phyloP scores from a whole-genome alignment of 495 filamentous ascomycete genomes.

The Amphirosellinia nigrospora region DNA sequence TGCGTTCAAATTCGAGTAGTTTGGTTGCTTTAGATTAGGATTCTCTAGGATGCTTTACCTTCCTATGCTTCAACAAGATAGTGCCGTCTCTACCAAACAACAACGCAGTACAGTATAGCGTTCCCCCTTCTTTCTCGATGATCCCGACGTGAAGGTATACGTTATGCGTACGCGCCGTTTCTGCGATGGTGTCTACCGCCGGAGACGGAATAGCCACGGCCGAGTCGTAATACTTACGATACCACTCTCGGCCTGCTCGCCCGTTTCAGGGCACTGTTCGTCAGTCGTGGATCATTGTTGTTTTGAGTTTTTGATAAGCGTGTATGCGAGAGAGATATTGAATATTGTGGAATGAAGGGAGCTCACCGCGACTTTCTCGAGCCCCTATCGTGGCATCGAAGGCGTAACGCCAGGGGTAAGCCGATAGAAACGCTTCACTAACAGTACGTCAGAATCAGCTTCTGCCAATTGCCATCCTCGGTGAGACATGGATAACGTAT shows the following conservation, averaged over 20 bases:
- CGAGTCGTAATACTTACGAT: conserved; percentile 48
- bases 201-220: conserved; percentile 43
- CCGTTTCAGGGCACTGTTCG: background rate
- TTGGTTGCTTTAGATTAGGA: background rate
- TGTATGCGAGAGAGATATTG: too few species aligned
- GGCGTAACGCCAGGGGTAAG: conserved; percentile 51
- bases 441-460: background rate
- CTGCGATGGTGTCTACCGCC: conserved; percentile 43
- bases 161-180: conserved; percentile 40
- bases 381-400: conserved; percentile 52
- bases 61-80: conserved; percentile 46
- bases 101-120: conserved; percentile 47
- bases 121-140: conserved; percentile 52
- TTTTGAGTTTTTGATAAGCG: too few species aligned
- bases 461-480: background rate
- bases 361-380: conserved; percentile 47
- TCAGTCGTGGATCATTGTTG: conserved; percentile 7
- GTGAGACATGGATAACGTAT: background rate
- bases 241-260: conserved; percentile 47
- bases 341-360: background rate
- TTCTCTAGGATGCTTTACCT: conserved; percentile 32
- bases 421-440: conserved; percentile 49
- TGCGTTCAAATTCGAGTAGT: background rate
- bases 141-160: conserved; percentile 48
- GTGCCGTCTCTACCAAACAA: conserved; percentile 45